These are phyloP conservation scores for Syzygium malaccense DNA, from an alignment of 441 rosid genomes.

Conservation along the genomic window DNA sequence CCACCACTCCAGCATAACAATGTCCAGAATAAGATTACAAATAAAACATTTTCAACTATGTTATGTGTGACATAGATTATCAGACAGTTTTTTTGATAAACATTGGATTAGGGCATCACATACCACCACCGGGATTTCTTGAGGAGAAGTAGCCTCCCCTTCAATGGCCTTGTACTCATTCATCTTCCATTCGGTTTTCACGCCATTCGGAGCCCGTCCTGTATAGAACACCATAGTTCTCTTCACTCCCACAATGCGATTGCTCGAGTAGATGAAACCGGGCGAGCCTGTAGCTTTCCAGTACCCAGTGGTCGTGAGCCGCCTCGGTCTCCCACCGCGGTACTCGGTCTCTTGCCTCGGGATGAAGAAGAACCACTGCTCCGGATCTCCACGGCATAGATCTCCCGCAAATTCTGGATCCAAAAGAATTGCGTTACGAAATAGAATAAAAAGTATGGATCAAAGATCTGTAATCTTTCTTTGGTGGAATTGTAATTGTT, in stretches of 20 bases:
- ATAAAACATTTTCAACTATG: neutral
- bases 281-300: conserved; percentile 59
- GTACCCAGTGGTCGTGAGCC: conserved; percentile 34
- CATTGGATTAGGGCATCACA: neutral
- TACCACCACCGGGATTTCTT: conserved; percentile 2
- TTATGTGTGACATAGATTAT: neutral
- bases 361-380: conserved; percentile 54
- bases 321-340: conserved; percentile 35
- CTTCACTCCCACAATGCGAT: conserved; percentile 29
- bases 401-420: conserved; percentile 24
- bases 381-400: conserved; percentile 21
- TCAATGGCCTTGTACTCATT: conserved; percentile 35
- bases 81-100: neutral
- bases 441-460: neutral
- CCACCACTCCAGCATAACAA: neutral
- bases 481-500: neutral
- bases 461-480: neutral
- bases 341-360: conserved; percentile 37
- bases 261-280: conserved; percentile 24
- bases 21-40: neutral
- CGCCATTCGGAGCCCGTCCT: conserved; percentile 43
- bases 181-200: conserved; percentile 53
- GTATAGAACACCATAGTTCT: conserved; percentile 52
- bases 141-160: conserved; percentile 3
- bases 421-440: neutral